Conservation (phyloP, 129 eudicot species). For the Erigeron canadensis region DNA sequence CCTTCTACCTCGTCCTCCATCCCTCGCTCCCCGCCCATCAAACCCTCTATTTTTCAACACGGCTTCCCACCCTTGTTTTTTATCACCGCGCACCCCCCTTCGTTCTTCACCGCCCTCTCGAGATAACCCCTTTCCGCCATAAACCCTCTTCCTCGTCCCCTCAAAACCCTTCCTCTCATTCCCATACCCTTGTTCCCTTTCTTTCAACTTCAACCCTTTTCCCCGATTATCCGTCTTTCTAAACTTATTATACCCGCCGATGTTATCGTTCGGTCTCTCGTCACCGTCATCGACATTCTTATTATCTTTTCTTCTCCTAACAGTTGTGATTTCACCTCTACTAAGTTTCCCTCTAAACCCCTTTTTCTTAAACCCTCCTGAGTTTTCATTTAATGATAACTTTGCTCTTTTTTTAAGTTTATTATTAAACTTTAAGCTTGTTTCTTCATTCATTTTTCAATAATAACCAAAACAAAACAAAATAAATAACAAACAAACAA, state of each 20-base stretch:
- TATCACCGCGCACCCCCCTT: constrained; percentile 23
- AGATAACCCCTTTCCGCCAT: constrained; percentile 14
- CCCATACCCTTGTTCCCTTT: constrained; percentile 21
- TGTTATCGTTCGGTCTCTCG: constrained; percentile 17
- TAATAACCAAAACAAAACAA: constrained; percentile 3
- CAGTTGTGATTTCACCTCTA: constrained; percentile 19
- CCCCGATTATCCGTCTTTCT: constrained; percentile 23
- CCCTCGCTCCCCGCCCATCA: constrained; percentile 9
- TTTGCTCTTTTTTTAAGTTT: constrained; percentile 38
- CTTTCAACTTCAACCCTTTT: constrained; percentile 18
- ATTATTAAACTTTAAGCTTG: constrained; percentile 30
- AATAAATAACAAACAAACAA: background rate
- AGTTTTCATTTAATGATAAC: constrained; percentile 26
- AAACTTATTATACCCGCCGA: constrained; percentile 12
- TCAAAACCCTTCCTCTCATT: constrained; percentile 26
- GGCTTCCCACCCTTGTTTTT: background rate
- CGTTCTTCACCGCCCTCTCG: constrained; percentile 21
- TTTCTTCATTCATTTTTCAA: constrained; percentile 37
- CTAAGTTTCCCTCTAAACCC: constrained; percentile 20
- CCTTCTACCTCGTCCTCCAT: background rate
- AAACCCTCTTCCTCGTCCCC: constrained; percentile 38
- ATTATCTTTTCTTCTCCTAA: background rate
- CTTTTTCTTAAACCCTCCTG: constrained; percentile 22
- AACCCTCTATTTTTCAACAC: background rate
- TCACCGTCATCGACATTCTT: background rate